Percentiles rank a stretch among this genome's conserved stretches.
Conservation (phyloP, 805 yeast genomes). For the Kazachstania kunashirensis region DNA sequence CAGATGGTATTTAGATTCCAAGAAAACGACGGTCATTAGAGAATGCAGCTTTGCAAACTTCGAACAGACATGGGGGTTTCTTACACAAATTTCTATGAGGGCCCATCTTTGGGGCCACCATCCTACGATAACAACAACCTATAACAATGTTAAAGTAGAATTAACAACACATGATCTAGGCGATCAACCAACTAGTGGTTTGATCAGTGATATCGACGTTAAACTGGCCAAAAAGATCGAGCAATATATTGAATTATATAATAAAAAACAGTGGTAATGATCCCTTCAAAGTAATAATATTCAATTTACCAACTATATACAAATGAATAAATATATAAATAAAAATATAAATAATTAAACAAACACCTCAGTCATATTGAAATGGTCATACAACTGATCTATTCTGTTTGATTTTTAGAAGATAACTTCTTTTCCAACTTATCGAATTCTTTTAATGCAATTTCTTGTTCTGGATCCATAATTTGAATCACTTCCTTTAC, state of each 20-base stretch:
- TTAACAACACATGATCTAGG: constrained; percentile 56
- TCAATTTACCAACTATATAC: background rate
- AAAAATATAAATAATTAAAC: constrained; percentile 1
- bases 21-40: constrained; percentile 1
- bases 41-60: constrained; percentile 36
- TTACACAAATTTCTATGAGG: constrained; percentile 47
- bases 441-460: constrained; percentile 75
- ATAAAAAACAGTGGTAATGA: no score
- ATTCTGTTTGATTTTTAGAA: no score
- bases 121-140: constrained; percentile 57
- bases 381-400: no score
- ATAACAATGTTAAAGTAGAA: constrained; percentile 45
- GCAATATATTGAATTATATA: constrained; percentile 21
- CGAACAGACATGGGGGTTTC: constrained; percentile 58
- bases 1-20: constrained; percentile 2
- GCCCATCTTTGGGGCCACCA: constrained; percentile 58
- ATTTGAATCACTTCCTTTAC: constrained; percentile 82
- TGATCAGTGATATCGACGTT: constrained; percentile 46
- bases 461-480: constrained; percentile 65
- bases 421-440: constrained; percentile 59
- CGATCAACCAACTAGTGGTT: constrained; percentile 21
- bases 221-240: constrained; percentile 44
- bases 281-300: no score
- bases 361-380: no score
- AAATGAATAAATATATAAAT: background rate